These are phyloP conservation scores for Tetraselmis striata DNA, from an alignment of 139 green algal genomes.

Conservation along the genomic window DNA sequence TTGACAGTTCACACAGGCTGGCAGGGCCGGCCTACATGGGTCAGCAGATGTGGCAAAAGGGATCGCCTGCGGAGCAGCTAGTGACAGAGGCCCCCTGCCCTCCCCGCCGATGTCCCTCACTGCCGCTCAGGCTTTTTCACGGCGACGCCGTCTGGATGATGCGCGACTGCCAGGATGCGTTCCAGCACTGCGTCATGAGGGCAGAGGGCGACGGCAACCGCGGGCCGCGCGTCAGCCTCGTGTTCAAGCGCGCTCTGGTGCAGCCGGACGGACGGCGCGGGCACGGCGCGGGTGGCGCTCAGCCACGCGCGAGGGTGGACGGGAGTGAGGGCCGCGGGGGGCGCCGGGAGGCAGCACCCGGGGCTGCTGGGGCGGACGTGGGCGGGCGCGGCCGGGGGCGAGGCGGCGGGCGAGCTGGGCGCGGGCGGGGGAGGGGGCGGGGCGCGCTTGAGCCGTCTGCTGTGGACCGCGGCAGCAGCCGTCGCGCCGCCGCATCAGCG, in stretches of 20 bases:
- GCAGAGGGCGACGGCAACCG: background rate
- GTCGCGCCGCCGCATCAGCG: background rate
- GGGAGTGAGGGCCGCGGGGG: background rate
- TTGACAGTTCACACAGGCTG: background rate
- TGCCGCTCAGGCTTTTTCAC: background rate
- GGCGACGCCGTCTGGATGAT: conserved; percentile 23
- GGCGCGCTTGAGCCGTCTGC: no score
- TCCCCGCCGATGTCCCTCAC: background rate
- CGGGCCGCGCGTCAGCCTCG: conserved; percentile 1
- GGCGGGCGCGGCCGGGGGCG: background rate
- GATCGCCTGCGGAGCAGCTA: no score
- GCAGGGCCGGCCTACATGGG: no score
- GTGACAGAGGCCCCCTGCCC: no score
- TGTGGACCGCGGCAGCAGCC: background rate
- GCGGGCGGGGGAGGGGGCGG: background rate
- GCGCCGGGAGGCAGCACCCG: background rate
- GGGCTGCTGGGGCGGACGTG: background rate
- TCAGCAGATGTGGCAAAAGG: no score
- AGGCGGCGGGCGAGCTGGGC: background rate
- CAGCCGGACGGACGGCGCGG: background rate
- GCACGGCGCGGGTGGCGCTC: background rate
- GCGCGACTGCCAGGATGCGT: conserved; percentile 15
- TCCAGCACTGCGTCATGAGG: conserved; percentile 11
- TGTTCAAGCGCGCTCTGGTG: conserved; percentile 6
- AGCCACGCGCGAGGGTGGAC: background rate